A percentile compares a stretch with the other conserved stretches of the same genome.
phyloP scores from a whole-genome alignment of 1,284 basidiomycete species.

The Irpex sp. region DNA sequence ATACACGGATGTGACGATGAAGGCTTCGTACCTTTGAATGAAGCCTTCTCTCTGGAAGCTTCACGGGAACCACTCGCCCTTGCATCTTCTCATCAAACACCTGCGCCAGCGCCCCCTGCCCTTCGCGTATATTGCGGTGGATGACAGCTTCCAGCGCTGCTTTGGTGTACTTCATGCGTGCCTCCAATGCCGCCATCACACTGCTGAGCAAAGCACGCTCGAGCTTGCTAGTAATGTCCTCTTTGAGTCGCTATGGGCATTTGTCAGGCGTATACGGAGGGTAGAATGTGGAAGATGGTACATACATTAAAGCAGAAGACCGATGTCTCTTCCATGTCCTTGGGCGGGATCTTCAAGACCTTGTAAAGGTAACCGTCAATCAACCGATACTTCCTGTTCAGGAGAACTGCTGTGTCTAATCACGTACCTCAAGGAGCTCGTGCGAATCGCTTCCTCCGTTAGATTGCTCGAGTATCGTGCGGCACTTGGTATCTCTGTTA shows the following conservation, averaged over 20 bases:
- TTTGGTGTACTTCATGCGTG: constrained; percentile 9
- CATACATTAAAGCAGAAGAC: not conserved
- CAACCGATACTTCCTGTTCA: too few relatives aligned
- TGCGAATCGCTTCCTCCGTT: not conserved
- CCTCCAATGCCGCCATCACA: constrained; percentile 7
- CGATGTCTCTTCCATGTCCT: not conserved
- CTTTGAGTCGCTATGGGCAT: not conserved
- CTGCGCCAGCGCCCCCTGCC: constrained; percentile 12
- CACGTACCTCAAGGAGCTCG: not conserved
- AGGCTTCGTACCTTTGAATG: not conserved
- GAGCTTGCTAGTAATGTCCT: not conserved
- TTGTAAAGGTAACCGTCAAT: not conserved
- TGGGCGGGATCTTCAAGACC: not conserved
- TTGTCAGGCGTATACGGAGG: too few relatives aligned
- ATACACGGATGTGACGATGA: not conserved
- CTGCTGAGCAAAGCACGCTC: constrained; percentile 12
- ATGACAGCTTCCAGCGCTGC: constrained; percentile 14
- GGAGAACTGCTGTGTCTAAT: not conserved
- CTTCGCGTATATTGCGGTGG: constrained; percentile 8
- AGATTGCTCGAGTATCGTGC: not conserved
- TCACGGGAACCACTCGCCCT: constrained; percentile 14
- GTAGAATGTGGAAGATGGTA: not conserved
- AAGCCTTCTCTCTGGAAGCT: constrained; percentile 9
- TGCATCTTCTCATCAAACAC: constrained; percentile 13
- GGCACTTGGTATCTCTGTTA: not conserved